These are phyloP conservation scores for Metschnikowia proteae DNA, from an alignment of 805 yeast species.

Conservation along the genomic window DNA sequence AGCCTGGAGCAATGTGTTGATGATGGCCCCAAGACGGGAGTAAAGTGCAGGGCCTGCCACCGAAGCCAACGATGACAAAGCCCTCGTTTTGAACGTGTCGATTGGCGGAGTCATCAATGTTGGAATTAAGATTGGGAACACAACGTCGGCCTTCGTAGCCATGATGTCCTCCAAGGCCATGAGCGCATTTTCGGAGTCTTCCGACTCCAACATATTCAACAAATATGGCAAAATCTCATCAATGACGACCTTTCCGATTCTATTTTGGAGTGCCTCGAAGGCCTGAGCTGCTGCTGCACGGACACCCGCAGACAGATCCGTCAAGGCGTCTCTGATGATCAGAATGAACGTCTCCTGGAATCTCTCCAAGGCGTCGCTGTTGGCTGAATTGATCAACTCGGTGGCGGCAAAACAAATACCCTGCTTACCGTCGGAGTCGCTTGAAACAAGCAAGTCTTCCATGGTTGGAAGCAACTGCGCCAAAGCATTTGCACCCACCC, in stretches of 20 bases:
- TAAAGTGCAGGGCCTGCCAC: conserved; percentile 85
- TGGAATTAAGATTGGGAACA: conserved; percentile 91
- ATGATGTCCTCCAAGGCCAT: conserved; percentile 87
- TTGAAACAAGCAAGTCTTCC: conserved; percentile 55
- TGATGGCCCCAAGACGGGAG: conserved; percentile 66
- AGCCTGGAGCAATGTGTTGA: conserved; percentile 68
- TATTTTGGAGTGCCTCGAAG: conserved; percentile 80
- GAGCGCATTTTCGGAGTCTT: conserved; percentile 68
- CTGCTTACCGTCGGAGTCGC: conserved; percentile 82
- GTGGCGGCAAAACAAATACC: conserved; percentile 94
- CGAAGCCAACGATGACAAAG: conserved; percentile 79
- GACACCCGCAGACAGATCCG: conserved; percentile 68
- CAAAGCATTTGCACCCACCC: conserved; percentile 88
- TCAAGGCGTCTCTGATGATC: conserved; percentile 74
- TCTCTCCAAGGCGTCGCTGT: conserved; percentile 53
- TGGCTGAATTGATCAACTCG: conserved; percentile 77
- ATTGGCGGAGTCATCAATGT: conserved; percentile 78
- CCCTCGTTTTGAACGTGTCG: conserved; percentile 78
- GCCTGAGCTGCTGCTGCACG: conserved; percentile 90
- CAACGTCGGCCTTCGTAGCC: conserved; percentile 83
- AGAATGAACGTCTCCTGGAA: conserved; percentile 67
- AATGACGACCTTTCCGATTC: conserved; percentile 78
- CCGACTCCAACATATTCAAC: conserved; percentile 60
- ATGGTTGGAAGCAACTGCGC: conserved; percentile 82
- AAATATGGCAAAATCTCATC: conserved; percentile 87